Evolutionary conservation across 805 yeast species (phyloP).

Genomic region (Candida easanensis): DNA sequence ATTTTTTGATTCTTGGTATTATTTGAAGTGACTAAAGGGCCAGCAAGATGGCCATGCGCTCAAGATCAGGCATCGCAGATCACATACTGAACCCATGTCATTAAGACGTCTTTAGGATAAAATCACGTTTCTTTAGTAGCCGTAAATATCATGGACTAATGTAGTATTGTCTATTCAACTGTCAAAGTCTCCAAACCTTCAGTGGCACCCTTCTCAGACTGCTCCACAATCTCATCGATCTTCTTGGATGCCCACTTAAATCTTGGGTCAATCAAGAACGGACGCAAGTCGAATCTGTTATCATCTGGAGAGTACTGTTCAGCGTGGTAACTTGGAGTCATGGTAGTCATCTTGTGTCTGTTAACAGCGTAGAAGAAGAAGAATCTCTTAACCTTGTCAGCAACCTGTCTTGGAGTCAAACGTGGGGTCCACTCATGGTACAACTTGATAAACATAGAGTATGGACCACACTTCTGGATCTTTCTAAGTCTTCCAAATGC

Average conservation of each 20-base stretch:
- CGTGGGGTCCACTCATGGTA: conserved; percentile 91
- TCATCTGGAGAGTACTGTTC: conserved; percentile 98
- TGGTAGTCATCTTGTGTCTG: conserved; percentile 96
- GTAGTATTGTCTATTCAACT: conserved; percentile 41
- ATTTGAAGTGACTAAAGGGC: no score
- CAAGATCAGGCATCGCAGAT: no score
- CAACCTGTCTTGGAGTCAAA: conserved; percentile 78
- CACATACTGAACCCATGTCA: no score
- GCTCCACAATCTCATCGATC: conserved; percentile 76
- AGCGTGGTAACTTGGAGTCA: conserved; percentile 97
- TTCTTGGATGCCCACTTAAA: conserved; percentile 88
- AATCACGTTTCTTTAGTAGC: no score
- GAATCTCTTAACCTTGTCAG: conserved; percentile 88
- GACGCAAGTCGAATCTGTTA: conserved; percentile 92
- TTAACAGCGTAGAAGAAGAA: conserved; percentile 93
- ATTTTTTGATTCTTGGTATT: no score
- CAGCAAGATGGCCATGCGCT: no score
- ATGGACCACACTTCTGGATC: conserved; percentile 94
- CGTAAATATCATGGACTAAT: no score
- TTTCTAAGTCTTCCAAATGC: conserved; percentile 88
- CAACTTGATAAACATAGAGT: conserved; percentile 86
- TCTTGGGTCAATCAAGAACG: conserved; percentile 88
- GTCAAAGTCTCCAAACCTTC: conserved; percentile 37
- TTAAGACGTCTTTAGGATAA: no score
- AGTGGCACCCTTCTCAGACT: conserved; percentile 41